phyloP scores from a whole-genome alignment of 768 basidiomycete species.

The Macrolepiota dolichaula region DNA sequence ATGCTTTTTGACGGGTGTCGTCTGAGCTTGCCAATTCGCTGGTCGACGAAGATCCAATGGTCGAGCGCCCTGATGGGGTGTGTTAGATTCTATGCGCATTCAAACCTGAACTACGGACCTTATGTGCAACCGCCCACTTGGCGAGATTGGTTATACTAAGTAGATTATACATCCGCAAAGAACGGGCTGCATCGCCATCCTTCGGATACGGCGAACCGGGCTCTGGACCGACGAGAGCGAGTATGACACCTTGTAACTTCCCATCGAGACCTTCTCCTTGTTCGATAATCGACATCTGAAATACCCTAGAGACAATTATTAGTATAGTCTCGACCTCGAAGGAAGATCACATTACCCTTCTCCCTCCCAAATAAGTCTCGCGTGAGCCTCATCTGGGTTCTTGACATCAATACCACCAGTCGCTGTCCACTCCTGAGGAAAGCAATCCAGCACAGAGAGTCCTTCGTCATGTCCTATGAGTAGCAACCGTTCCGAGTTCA shows the following conservation, averaged over 20 bases:
- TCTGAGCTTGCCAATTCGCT: conserved; percentile 48
- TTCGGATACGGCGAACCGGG: conserved; percentile 33
- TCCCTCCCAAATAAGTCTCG: conserved; percentile 68
- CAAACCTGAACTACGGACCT: conserved; percentile 35
- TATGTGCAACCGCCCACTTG: conserved; percentile 68
- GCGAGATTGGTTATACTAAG: conserved; percentile 72
- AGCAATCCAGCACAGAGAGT: conserved; percentile 80
- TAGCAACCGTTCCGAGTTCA: conserved; percentile 61
- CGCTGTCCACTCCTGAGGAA: conserved; percentile 67
- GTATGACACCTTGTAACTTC: conserved; percentile 68
- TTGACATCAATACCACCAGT: conserved; percentile 43
- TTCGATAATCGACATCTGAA: conserved; percentile 77
- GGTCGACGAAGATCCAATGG: conserved; percentile 60
- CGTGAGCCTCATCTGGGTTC: conserved; percentile 71
- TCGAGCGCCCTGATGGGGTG: conserved; percentile 41
- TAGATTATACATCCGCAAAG: conserved; percentile 79
- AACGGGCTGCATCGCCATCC: conserved; percentile 51
- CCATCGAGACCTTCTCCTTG: conserved; percentile 49
- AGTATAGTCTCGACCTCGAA: not conserved
- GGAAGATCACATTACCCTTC: conserved; percentile 52
- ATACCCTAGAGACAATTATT: conserved; percentile 44
- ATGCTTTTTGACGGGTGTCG: conserved; percentile 45
- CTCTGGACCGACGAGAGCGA: conserved; percentile 70
- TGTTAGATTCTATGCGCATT: not conserved
- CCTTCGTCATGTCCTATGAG: conserved; percentile 80